These are phyloP conservation scores for Cydonia oblonga DNA, from an alignment of 331 rosid genomes.

Conservation along the genomic window DNA sequence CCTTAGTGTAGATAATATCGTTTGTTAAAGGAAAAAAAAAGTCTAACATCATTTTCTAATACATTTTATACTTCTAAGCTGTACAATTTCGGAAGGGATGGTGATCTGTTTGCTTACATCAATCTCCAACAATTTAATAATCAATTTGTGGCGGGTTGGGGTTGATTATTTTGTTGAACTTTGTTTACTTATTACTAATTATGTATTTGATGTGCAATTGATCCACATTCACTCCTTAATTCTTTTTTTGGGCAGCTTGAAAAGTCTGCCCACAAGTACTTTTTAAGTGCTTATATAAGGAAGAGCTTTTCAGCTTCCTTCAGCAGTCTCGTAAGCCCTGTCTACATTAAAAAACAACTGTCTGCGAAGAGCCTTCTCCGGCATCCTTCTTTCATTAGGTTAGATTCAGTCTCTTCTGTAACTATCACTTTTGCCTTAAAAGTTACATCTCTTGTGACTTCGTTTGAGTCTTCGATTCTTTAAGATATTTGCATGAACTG, in stretches of 20 bases:
- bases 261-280: conserved; percentile 36
- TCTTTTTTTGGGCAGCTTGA: conserved; percentile 19
- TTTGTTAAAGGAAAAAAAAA: too few species aligned
- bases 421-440: not conserved
- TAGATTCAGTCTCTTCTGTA: conserved; percentile 14
- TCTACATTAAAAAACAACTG: conserved; percentile 5
- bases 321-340: conserved; percentile 10
- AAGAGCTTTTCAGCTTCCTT: conserved; percentile 12
- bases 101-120: conserved; percentile 10
- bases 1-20: too few species aligned
- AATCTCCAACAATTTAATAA: conserved; percentile 1
- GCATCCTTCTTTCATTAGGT: conserved; percentile 24
- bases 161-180: conserved; percentile 7
- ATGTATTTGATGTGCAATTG: conserved; percentile 14
- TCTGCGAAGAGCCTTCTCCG: conserved; percentile 11
- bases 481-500: not conserved
- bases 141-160: conserved; percentile 10
- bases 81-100: not conserved
- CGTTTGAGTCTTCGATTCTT: not conserved
- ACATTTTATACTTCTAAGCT: conserved; percentile 1
- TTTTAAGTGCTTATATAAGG: conserved; percentile 26
- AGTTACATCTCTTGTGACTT: not conserved
- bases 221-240: conserved; percentile 23
- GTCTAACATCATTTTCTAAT: not conserved
- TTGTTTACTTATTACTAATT: not conserved